Base-by-base conservation (phyloP, 139 green algal genomes). In the Spirogloea muscicola region DNA sequence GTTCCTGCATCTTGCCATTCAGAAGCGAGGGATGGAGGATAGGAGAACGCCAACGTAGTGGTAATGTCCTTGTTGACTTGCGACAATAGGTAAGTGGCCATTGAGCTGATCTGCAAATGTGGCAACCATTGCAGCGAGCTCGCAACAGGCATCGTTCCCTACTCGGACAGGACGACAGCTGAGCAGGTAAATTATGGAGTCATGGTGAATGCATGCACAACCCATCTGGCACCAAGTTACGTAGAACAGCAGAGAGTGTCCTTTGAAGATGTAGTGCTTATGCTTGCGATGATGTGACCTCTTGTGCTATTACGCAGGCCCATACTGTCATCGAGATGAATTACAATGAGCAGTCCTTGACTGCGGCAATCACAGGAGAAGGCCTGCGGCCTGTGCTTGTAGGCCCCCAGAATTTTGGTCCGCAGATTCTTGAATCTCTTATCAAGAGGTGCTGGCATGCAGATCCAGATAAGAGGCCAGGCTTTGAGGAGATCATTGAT, bases 321-420 rank as follows among this genome's bases (percentile, higher is more conserved):
- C 75, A 82, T 39, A 82, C 75, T 6, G 70, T 82, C 10, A 41
- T 82, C 25, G 75, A 82, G 61, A 79, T 82, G 68, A 33, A 72
- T 9, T 82, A 81, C 59, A 57, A 39, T 25, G 49, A 82, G 27
- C 75, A 82, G 69, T 31, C 71, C 25, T 57, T 82, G 10, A 31
- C 70, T 21, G 70, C 67, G n/a, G 75, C 75, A 6, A 79, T 82
- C 27, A 59, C 68, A 7, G 49, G 25, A 3, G 36, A 73, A 9
- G 64, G 64, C 10, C 65, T 81, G 42, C 65, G 73, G 33, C 73
- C 73, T 3, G 66, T 74, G 38, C 66, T 74, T 18, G 3, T 36
- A n/a, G 59, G 42, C 33, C 33, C 43, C n/a, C 33, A 36, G n/a
- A 7, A 13, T 38, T 21, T 25, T 25, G 5, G 33, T 34, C 55